phyloP scores from a whole-genome alignment of 2,329 filamentous ascomycete genomes.

The Arthroderma sp. region DNA sequence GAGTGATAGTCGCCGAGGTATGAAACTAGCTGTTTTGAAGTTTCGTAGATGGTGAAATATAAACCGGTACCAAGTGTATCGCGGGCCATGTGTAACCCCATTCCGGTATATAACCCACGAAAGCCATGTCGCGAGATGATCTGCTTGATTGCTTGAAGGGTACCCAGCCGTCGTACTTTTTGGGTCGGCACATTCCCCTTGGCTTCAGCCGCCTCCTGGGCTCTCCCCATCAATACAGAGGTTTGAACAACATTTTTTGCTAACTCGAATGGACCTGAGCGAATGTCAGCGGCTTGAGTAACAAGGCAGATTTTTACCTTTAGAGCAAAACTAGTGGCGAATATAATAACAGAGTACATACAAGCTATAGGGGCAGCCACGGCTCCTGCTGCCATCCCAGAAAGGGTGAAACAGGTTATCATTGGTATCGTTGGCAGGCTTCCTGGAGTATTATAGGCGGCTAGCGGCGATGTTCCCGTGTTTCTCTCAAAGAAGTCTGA shows the following conservation, averaged over 20 bases:
- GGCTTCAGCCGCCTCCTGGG: conserved; percentile 26
- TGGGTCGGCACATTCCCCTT: conserved; percentile 21
- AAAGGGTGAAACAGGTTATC: conserved; percentile 29
- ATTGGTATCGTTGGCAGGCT: conserved; percentile 30
- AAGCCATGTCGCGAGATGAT: conserved; percentile 32
- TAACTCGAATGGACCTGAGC: conserved; percentile 33
- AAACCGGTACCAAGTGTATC: conserved; percentile 34
- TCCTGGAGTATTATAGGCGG: conserved; percentile 28
- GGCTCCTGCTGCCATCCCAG: conserved; percentile 30
- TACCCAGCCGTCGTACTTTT: conserved; percentile 27
- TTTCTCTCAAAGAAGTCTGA: conserved; percentile 26
- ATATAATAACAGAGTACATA: conserved; percentile 15
- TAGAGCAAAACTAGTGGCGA: not conserved
- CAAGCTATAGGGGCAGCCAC: conserved; percentile 31
- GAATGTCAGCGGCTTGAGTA: not conserved
- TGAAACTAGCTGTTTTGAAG: conserved; percentile 33
- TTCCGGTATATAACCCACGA: conserved; percentile 33
- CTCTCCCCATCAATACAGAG: conserved; percentile 29
- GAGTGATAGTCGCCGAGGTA: conserved; percentile 31
- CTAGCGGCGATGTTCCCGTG: conserved; percentile 29
- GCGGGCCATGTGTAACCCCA: conserved; percentile 31
- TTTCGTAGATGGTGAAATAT: conserved; percentile 36
- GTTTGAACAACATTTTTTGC: conserved; percentile 38
- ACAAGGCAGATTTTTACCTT: not conserved
- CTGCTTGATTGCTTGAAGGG: conserved; percentile 29